These are phyloP conservation scores for Psilocybe mexicana DNA, from an alignment of 1,284 basidiomycete genomes.

Conservation along the genomic window DNA sequence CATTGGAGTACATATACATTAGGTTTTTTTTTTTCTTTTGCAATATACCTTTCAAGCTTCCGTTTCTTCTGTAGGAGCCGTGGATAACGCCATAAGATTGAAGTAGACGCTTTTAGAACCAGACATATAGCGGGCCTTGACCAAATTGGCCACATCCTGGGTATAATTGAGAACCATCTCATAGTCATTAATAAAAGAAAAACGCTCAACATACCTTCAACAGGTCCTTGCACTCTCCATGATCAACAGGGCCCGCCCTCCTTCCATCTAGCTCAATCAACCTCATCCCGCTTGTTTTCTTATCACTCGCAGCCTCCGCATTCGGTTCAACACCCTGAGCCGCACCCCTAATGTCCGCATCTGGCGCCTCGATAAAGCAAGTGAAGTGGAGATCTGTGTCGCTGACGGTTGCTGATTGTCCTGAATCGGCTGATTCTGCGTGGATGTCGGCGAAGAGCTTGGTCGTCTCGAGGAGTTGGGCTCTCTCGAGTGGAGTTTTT, in stretches of 20 bases:
- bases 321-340: conserved; percentile 26
- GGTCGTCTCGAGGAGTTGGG: conserved; percentile 72
- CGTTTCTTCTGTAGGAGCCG: not conserved
- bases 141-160: conserved; percentile 71
- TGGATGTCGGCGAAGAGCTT: conserved; percentile 79
- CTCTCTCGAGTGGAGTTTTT: conserved; percentile 71
- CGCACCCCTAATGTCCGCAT: conserved; percentile 34
- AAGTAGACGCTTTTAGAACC: conserved; percentile 58
- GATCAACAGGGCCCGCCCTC: conserved; percentile 75
- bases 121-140: conserved; percentile 66
- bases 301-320: conserved; percentile 8
- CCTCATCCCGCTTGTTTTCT: conserved; percentile 36
- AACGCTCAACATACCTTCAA: conserved; percentile 45
- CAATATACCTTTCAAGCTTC: not conserved
- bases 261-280: conserved; percentile 84
- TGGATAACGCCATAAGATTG: conserved; percentile 31
- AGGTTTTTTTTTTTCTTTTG: too few species aligned
- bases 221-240: conserved; percentile 65
- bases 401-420: conserved; percentile 63
- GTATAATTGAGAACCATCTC: not conserved
- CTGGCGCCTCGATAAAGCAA: conserved; percentile 75
- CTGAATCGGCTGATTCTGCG: conserved; percentile 62
- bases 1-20: too few species aligned
- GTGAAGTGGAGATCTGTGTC: conserved; percentile 84
- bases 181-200: not conserved